A percentile compares a stretch with the other conserved stretches of the same genome.
Evolutionary conservation across 345 rosid species (phyloP).

Genomic region (Crucihimalaya himalaica): DNA sequence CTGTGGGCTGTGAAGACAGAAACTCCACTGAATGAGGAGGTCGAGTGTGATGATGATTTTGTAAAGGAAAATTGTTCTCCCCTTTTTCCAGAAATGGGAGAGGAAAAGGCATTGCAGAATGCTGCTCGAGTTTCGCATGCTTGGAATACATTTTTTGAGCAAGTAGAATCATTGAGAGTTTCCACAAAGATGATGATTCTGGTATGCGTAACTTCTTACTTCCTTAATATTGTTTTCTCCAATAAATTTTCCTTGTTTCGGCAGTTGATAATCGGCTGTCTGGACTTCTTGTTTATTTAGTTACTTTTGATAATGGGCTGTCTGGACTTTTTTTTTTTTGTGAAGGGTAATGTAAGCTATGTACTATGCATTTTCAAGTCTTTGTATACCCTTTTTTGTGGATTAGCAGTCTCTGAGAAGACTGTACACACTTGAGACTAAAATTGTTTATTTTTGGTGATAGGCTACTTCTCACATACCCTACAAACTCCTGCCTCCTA

Average conservation of each 20-base stretch:
- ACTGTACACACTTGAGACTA: conserved; percentile 23
- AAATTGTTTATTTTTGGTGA: conserved; percentile 27
- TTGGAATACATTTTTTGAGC: conserved; percentile 90
- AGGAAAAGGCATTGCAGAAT: conserved; percentile 36
- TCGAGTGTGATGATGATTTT: conserved; percentile 35
- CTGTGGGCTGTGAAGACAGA: conserved; percentile 80
- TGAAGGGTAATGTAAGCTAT: conserved; percentile 19
- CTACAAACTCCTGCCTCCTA: conserved; percentile 54
- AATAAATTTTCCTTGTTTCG: conserved; percentile 6
- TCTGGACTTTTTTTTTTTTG: not conserved
- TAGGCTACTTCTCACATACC: conserved; percentile 95
- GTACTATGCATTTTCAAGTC: conserved; percentile 1
- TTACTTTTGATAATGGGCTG: conserved; percentile 1
- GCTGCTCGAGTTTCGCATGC: conserved; percentile 54
- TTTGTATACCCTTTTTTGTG: conserved; percentile 5
- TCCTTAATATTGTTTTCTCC: conserved; percentile 16
- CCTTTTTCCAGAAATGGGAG: conserved; percentile 35
- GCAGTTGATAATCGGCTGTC: not conserved
- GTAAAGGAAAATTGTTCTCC: conserved; percentile 42
- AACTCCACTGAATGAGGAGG: conserved; percentile 26
- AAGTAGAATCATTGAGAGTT: conserved; percentile 73
- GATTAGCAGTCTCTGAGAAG: conserved; percentile 24
- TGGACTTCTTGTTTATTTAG: conserved; percentile 9
- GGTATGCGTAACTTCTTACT: conserved; percentile 48
- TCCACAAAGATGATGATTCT: conserved; percentile 80